Conservation (phyloP, 345 rosid genomes). For the Arabis hirsuta region DNA sequence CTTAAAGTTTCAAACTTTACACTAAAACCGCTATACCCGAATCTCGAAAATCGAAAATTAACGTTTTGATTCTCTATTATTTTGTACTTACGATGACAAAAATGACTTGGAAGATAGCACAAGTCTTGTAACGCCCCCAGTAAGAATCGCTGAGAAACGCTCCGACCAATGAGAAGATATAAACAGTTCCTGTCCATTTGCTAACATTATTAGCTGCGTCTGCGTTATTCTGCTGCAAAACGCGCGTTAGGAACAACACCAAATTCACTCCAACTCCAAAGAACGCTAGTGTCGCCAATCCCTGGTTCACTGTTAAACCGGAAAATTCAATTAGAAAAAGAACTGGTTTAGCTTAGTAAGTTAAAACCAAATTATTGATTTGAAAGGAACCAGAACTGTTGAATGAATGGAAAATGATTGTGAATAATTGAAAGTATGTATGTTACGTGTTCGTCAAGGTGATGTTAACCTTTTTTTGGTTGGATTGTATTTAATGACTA, state of each 20-base stretch:
- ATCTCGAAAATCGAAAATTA: too few species aligned
- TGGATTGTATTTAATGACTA: conserved; percentile 42
- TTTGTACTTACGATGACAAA: conserved; percentile 82
- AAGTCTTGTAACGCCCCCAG: conserved; percentile 99
- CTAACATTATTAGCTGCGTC: conserved; percentile 97
- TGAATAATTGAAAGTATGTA: conserved; percentile 33
- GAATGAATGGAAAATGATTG: conserved; percentile 42
- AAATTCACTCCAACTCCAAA: conserved; percentile 97
- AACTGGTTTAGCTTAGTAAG: conserved; percentile 30
- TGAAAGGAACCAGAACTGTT: conserved; percentile 37
- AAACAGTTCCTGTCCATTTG: conserved; percentile 99
- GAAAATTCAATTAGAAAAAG: conserved; percentile 9
- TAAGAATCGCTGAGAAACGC: conserved; percentile 98
- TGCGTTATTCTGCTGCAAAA: conserved; percentile 86
- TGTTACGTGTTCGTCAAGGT: conserved; percentile 45
- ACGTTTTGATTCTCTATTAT: not conserved
- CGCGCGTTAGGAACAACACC: conserved; percentile 95
- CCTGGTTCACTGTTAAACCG: conserved; percentile 83
- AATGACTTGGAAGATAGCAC: conserved; percentile 92
- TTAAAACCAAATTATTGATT: conserved; percentile 18
- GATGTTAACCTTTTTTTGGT: conserved; percentile 39
- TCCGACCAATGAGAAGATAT: conserved; percentile 95
- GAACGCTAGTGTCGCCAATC: conserved; percentile 95
- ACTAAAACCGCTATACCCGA: too few species aligned
- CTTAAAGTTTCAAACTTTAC: not conserved